Evolutionary conservation across 331 rosid genomes (phyloP), one percentile per base, ranked within the genome.

Genomic region (Pyrus hybrid): DNA sequence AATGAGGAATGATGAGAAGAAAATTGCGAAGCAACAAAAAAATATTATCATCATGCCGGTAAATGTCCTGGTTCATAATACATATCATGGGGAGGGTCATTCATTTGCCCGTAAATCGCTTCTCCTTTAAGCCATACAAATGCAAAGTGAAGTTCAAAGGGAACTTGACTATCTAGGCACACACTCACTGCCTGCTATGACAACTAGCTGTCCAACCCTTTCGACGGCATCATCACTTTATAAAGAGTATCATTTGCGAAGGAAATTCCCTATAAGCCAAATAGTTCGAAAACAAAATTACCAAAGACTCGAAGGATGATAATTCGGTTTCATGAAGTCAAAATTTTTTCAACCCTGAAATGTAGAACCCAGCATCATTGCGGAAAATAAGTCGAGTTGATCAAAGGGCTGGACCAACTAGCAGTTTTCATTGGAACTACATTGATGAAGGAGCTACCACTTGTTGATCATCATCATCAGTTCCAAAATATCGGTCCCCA

Each of bases 401-500:
- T 56, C 43, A 57, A 75, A 23, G 79, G 30, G 25, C 63, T 74
- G 83, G 73, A 54, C 77, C 74, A 67, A 70, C 47, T 21, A 66
- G 77, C 33, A 66, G 83, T 29, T 29, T 76, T 51, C n/a, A 10
- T 47, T 23, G 77, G 70, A 76, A 60, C 69, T 88, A 84, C 79
- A 77, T 37, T 47, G 82, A 82, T 41, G 63, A 62, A 14, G 85
- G 75, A 79, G 77, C 53, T 80, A 79, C 85, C 83, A 71, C 81
- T 68, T 61, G 84, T 83, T 76, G 86, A 51, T 87, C 90, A 12
- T 91, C 96, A 49, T 95, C 98, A 71, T 93, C 98, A 4, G 98
- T 93, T 85, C 98, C 98, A 71, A 93, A 93, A 80, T 93, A 93
- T n/a, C 97, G 68, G 85, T 93, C 98, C 49, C 98, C 98, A 81